Base-by-base conservation (phyloP, 345 rosid genomes). In the Ceriops decandra region DNA sequence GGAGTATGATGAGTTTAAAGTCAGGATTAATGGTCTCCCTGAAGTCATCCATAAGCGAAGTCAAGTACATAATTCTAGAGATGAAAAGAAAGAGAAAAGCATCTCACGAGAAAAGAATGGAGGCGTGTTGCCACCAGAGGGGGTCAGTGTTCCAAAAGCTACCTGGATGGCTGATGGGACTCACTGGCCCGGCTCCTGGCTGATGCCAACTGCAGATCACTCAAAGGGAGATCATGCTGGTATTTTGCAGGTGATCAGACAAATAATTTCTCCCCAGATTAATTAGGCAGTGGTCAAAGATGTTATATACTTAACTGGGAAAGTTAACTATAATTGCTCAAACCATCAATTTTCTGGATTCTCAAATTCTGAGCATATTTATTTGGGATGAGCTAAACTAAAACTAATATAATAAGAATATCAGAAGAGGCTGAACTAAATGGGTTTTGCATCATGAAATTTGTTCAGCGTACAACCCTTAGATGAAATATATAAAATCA, bases 141-240 rank as follows among this genome's bases (percentile, higher is more conserved):
- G 84, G 1, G 74, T 81, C 62, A 57, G 71, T 7, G 83, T 83
- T 10, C 72, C 72, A 1, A 80, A 84, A 66, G 98, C 98, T 52
- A 93, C 97, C 2, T 93, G 98, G 98, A 93, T 93, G 97, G 98
- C 98, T 52, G 96, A 93, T 65, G 98, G 97, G 8, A 93, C 97
- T 1, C 97, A 89, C 53, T 93, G 98, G 98, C 98, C 98, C 13
- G 97, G 98, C 3, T 89, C 98, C 0, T 93, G 98, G 98, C 77
- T 81, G 66, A 59, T 69, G 35, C 81, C 97, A 2, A 69, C 71
- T 7, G 64, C 88, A 16, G 97, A 91, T 72, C 98, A 93, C 67
- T 2, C 84, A 21, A 93, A 91, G 74, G 95, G 96, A 31, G 98
- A 93, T 68, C 98, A 91, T 63, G 93, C 97, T 1, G 98, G 97